Evolutionary conservation across 352 stramenopile species (phyloP), one percentile per base, ranked within the genome.

Genomic region (Pythium volutum): DNA sequence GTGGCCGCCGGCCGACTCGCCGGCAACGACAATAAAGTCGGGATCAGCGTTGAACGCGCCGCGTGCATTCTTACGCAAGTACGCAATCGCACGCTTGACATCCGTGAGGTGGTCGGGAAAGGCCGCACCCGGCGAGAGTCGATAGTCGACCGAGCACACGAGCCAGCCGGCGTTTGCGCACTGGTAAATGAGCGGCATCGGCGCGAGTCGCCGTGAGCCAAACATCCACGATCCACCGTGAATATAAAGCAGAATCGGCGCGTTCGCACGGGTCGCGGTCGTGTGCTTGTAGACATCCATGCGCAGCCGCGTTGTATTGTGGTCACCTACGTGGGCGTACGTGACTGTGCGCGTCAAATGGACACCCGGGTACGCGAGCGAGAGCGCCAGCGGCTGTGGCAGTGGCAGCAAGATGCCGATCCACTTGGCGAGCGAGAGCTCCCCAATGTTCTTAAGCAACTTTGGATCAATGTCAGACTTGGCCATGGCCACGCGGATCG

Each of bases 181-280:
- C 51, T 90, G 77, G 47, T 91, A 88, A 47, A 92, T 66, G 5
- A 88, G 68, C 22, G 81, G 72, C 15, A 87, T 58, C 14, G 77
- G 77, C 10, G 77, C 71, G 26, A 67, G 72, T 23, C 71, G 48
- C 1, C 77, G 77, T 20, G 71, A 79, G 52, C 83, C 82, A 59
- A 89, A 69, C 54, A 91, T 64, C 83, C 83, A 92, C 6, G 70
- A 81, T n/a, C 83, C 83, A n/a, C 83, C 83, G 59, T 92, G 83
- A 50, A 92, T 78, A 56, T 90, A 92, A 26, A 92, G 49, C 27
- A 92, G 31, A 45, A 92, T 85, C 1, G 83, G 83, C n/a, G 81
- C 77, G 20, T 89, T 89, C 5, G 72, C 52, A 11, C 67, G 64
- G 5, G 74, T 76, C 12, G 43, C 58, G 46, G 78, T 61, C 26